phyloP scores from a whole-genome alignment of 371 early-diverging fungal species.

The Lichtheimia corymbifera region DNA sequence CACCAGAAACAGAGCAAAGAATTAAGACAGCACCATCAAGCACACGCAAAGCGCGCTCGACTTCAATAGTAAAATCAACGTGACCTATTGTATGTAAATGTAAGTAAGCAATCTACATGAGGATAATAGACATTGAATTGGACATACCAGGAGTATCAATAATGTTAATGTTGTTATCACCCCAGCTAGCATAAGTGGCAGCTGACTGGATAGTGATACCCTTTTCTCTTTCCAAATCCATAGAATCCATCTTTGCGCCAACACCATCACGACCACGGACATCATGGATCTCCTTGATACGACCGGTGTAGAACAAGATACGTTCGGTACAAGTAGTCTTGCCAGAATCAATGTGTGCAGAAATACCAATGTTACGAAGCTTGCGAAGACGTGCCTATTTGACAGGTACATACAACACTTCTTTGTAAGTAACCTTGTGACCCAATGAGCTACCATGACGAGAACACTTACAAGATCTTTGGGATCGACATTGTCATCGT shows the following conservation, averaged over 20 bases:
- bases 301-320: constrained; percentile 94
- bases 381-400: constrained; percentile 55
- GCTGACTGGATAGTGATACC: constrained; percentile 94
- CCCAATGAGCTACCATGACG: not conserved
- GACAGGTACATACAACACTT: not conserved
- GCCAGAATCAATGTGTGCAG: constrained; percentile 98
- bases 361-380: constrained; percentile 96
- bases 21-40: constrained; percentile 90
- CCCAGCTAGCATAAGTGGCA: constrained; percentile 86
- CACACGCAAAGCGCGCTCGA: constrained; percentile 89
- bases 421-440: not conserved
- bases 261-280: constrained; percentile 97
- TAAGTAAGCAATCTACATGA: not conserved
- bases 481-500: constrained; percentile 28
- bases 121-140: not conserved
- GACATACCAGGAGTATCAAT: constrained; percentile 86
- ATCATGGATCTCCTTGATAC: constrained; percentile 96
- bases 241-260: constrained; percentile 98
- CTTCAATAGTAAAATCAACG: constrained; percentile 93
- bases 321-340: constrained; percentile 98
- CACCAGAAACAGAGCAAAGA: constrained; percentile 85
- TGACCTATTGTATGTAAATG: constrained; percentile 57
- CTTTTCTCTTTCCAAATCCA: constrained; percentile 97
- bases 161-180: constrained; percentile 82
- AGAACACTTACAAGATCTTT: constrained; percentile 39